Percentiles rank a stretch among this genome's conserved stretches.
These are phyloP conservation scores for Apiospora saccharicola DNA, from an alignment of 2,329 filamentous ascomycete species.

Conservation along the genomic window DNA sequence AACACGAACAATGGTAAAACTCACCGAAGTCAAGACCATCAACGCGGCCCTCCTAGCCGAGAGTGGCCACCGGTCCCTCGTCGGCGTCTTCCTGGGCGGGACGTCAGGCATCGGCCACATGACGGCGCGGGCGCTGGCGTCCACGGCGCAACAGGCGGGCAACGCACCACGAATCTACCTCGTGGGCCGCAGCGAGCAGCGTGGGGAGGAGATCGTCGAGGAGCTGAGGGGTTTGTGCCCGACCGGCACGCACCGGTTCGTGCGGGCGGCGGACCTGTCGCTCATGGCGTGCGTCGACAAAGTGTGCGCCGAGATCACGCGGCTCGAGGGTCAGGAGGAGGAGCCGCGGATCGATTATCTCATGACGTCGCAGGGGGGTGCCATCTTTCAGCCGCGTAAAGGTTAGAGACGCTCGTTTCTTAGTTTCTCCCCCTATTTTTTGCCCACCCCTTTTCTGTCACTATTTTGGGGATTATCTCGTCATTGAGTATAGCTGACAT, in stretches of 20 bases:
- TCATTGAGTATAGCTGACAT: not conserved
- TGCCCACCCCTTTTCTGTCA: not conserved
- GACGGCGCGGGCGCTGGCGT: conserved; percentile 15
- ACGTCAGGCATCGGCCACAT: conserved; percentile 26
- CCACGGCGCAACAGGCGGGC: not conserved
- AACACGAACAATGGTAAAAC: not conserved
- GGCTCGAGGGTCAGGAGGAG: conserved; percentile 34
- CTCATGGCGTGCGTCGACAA: conserved; percentile 45
- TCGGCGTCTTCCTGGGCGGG: conserved; percentile 24
- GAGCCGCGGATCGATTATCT: conserved; percentile 43
- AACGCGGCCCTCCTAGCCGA: not conserved
- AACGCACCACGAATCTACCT: conserved; percentile 29
- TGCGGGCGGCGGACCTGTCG: conserved; percentile 41
- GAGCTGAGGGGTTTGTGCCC: conserved; percentile 40
- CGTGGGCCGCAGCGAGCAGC: conserved; percentile 37
- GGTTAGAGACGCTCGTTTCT: not conserved
- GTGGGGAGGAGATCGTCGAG: conserved; percentile 38
- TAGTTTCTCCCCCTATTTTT: too few relatives aligned
- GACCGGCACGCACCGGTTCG: conserved; percentile 42
- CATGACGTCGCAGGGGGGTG: conserved; percentile 40
- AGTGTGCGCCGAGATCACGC: conserved; percentile 39
- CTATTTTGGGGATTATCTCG: too few relatives aligned
- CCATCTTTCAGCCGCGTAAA: conserved; percentile 1
- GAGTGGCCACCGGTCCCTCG: not conserved
- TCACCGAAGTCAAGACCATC: not conserved